phyloP scores from a whole-genome alignment of 164 flowering plant species.

The Berberis thunbergii region DNA sequence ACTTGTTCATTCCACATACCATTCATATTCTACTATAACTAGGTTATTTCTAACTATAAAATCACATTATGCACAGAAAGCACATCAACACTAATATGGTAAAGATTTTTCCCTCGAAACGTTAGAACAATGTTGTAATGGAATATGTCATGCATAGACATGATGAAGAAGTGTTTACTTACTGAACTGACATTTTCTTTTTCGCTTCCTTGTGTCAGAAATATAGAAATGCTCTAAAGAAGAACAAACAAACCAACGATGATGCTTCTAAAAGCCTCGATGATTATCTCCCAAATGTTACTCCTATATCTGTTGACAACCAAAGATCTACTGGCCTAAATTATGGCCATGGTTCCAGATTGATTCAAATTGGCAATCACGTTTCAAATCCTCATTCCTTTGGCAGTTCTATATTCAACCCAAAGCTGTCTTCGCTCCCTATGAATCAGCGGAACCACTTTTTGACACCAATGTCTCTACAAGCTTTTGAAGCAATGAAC shows the following conservation, averaged over 20 bases:
- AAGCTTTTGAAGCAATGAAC: background rate
- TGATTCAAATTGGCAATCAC: conserved; percentile 1
- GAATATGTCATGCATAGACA: background rate
- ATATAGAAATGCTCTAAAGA: conserved; percentile 16
- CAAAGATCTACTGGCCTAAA: conserved; percentile 2
- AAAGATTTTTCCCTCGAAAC: too few species aligned
- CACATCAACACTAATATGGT: too few species aligned
- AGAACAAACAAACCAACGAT: conserved; percentile 3
- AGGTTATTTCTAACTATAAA: background rate
- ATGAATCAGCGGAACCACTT: conserved; percentile 1
- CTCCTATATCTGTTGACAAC: conserved; percentile 2
- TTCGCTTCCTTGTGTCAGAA: conserved; percentile 13
- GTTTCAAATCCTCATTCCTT: background rate
- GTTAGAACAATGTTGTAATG: too few species aligned
- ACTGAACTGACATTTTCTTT: background rate
- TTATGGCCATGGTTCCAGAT: background rate
- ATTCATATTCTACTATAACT: background rate
- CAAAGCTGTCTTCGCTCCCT: background rate
- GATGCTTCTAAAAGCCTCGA: conserved; percentile 1
- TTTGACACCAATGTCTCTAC: background rate
- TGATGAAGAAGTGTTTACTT: background rate
- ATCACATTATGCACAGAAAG: too few species aligned
- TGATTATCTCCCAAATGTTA: background rate
- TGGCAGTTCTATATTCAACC: background rate
- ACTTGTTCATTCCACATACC: background rate